These are phyloP conservation scores for Panus rudis DNA, from an alignment of 768 basidiomycete species.

Conservation along the genomic window DNA sequence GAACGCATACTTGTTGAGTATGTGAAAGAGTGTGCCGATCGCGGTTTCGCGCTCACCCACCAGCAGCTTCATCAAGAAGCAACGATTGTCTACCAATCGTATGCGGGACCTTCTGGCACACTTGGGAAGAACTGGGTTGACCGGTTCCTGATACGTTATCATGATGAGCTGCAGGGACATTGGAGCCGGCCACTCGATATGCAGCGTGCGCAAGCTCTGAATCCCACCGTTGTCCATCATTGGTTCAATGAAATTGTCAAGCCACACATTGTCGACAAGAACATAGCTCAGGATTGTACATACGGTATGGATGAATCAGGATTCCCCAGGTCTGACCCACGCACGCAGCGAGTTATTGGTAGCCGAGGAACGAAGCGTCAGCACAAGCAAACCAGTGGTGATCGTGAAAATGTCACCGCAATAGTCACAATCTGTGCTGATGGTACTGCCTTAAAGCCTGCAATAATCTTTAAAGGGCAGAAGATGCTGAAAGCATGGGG, in stretches of 20 bases:
- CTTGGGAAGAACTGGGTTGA: constrained; percentile 24
- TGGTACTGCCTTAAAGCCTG: constrained; percentile 25
- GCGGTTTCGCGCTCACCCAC: too few species aligned
- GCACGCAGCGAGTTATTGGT: neutral
- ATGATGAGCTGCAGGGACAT: constrained; percentile 23
- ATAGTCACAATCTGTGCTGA: constrained; percentile 36
- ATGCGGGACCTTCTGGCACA: constrained; percentile 8
- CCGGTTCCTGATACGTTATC: constrained; percentile 29
- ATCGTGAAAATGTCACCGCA: constrained; percentile 30
- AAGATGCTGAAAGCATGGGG: constrained; percentile 25
- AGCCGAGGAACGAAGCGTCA: constrained; percentile 16
- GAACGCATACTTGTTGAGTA: constrained; percentile 25
- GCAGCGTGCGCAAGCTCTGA: constrained; percentile 23
- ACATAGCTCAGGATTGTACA: constrained; percentile 3
- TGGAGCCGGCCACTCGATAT: constrained; percentile 28
- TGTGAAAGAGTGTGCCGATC: too few species aligned
- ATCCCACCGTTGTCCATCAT: constrained; percentile 20
- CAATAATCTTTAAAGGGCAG: constrained; percentile 34
- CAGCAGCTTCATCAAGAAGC: constrained; percentile 20
- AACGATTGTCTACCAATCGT: constrained; percentile 14
- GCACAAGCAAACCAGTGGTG: constrained; percentile 25
- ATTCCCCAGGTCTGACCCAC: neutral
- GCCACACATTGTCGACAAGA: constrained; percentile 14
- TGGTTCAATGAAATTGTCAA: constrained; percentile 30
- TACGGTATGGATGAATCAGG: constrained; percentile 34